Percentiles rank a stretch among this genome's conserved stretches.
Conservation (phyloP, 2,329 filamentous ascomycete species). For the Teratosphaeria epicoccoides region DNA sequence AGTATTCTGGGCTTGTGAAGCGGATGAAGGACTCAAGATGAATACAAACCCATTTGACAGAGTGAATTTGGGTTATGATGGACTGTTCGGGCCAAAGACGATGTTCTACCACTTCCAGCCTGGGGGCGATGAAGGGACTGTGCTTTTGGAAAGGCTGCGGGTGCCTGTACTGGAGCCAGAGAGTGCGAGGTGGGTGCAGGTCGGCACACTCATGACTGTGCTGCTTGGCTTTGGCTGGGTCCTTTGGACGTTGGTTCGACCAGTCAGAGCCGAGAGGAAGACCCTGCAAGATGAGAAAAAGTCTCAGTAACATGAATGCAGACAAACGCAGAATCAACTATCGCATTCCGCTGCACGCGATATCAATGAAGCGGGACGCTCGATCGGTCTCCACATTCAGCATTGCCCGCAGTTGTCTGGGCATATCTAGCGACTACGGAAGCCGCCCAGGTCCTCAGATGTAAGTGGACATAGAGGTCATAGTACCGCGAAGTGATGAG, state of each 20-base stretch:
- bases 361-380: no score
- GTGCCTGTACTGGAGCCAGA: conserved; percentile 35
- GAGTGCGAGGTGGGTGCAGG: conserved; percentile 30
- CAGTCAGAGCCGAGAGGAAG: not conserved
- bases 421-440: no score
- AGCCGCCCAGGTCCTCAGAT: no score
- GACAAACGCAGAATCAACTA: not conserved
- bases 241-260: conserved; percentile 29
- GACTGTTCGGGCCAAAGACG: conserved; percentile 62
- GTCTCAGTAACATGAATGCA: not conserved
- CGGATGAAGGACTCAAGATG: conserved; percentile 55
- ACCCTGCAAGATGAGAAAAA: no score
- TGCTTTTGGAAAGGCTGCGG: conserved; percentile 24
- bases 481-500: no score
- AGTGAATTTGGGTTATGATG: conserved; percentile 74
- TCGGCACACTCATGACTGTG: conserved; percentile 34
- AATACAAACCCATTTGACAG: conserved; percentile 74
- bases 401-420: no score
- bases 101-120: conserved; percentile 65
- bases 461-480: no score
- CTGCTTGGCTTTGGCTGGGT: conserved; percentile 36
- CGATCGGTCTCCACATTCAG: no score
- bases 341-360: not conserved
- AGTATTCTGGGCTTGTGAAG: conserved; percentile 82
- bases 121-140: not conserved